A percentile compares a stretch with the other conserved stretches of the same genome.
Conservation (phyloP, 305 asterid species). For the Nicotiana rustica region DNA sequence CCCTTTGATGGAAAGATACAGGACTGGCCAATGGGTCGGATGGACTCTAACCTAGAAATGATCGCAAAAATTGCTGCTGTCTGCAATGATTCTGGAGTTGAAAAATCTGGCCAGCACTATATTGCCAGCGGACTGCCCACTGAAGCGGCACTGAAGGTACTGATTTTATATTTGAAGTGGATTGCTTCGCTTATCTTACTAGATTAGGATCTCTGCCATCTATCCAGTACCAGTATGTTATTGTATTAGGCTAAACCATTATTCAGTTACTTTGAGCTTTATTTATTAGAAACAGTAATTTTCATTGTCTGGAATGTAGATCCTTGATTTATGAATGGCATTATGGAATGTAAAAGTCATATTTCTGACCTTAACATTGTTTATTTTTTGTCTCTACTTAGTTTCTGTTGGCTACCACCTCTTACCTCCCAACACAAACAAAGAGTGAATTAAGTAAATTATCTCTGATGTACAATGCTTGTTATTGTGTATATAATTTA, state of each 20-base stretch:
- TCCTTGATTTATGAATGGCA: not conserved
- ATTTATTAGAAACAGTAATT: not conserved
- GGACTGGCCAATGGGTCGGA: constrained; percentile 69
- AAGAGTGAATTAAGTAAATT: constrained; percentile 24
- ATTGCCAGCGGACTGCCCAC: constrained; percentile 87
- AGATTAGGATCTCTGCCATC: not conserved
- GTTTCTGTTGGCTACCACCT: constrained; percentile 12
- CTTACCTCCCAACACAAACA: not conserved
- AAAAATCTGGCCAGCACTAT: constrained; percentile 65
- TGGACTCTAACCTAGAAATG: constrained; percentile 79
- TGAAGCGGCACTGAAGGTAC: constrained; percentile 92
- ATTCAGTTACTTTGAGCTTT: constrained; percentile 15
- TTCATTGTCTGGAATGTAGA: not conserved
- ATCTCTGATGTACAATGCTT: constrained; percentile 3
- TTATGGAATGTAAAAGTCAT: not conserved
- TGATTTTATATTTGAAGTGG: constrained; percentile 21
- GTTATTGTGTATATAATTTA: not conserved
- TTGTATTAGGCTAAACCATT: constrained; percentile 14
- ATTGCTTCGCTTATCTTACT: constrained; percentile 1
- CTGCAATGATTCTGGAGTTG: constrained; percentile 89
- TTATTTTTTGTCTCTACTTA: not conserved
- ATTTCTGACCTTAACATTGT: not conserved
- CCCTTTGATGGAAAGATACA: constrained; percentile 85
- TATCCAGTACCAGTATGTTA: not conserved
- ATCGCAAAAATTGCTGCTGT: constrained; percentile 86